Evolutionary conservation across 768 basidiomycete genomes (phyloP), one percentile per base, ranked within the genome.

Genomic region (Calocybe gangraenosa): DNA sequence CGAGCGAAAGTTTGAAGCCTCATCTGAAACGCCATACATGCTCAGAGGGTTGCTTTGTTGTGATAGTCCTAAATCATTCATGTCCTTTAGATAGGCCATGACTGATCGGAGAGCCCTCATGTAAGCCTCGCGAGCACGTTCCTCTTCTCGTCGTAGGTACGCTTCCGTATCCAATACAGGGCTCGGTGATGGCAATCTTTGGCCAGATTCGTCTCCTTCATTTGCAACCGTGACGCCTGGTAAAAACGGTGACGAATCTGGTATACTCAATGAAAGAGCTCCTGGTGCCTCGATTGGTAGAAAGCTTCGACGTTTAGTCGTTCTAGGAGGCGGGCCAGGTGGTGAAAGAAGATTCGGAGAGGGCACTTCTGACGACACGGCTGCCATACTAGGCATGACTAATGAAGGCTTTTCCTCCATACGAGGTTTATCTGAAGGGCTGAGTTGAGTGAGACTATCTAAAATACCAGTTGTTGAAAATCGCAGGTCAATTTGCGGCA

Each of bases 81-180:
- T 86, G 57, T 99, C 96, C 56, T 83, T 82, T 15, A 99, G 76
- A 64, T 98, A 99, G 6, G 92, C 91, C 87, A 98, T 94, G 14
- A 99, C 81, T 8, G 89, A 87, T 44, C 89, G 80, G 42, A 99
- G 73, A 23, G 91, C 92, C 35, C 87, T 76, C 56, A 79, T 82
- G 60, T 86, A 85, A 22, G 80, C 74, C 57, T 89, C 87, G 22
- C 80, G 74, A 14, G 73, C 76, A 23, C 81, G 73, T 49, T 87
- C 86, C 62, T 85, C 84, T 65, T 89, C 87, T 44, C 75, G 76
- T 30, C 79, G 78, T 43, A 74, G 60, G 42, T 69, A 65, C 38
- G 77, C 73, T 40, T 83, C 83, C 46, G 64, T 65, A 46, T 71
- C 70, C 19, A 64, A 54, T 7, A 67, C 57, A 35, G 76, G 73